Evolutionary conservation across 257 asterid species (phyloP).

Genomic region (Solanum pinnatisectum): DNA sequence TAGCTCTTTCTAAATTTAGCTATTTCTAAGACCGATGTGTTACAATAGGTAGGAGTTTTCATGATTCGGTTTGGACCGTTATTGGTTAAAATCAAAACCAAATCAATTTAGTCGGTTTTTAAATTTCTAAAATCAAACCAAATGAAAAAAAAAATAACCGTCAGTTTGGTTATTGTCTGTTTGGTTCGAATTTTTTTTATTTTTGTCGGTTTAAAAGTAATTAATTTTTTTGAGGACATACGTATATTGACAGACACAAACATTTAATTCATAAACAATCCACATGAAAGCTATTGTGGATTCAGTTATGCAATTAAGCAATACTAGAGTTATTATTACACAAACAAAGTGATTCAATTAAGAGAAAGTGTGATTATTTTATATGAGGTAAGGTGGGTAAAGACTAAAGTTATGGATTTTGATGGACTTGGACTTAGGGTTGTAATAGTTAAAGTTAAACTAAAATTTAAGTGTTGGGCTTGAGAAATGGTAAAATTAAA

Average conservation of each 20-base stretch:
- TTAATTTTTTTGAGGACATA: neutral
- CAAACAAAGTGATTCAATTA: neutral
- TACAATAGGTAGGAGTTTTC: too few species aligned
- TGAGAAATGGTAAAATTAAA: too few species aligned
- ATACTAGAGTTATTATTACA: too few species aligned
- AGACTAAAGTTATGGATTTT: neutral
- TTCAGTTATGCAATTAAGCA: too few species aligned
- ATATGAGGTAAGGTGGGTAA: neutral
- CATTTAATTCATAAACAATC: neutral
- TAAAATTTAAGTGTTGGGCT: neutral
- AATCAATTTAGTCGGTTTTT: neutral
- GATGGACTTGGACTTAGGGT: neutral
- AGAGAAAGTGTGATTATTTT: neutral
- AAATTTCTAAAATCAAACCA: neutral
- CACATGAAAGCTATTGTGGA: neutral
- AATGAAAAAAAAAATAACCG: neutral
- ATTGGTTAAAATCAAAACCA: too few species aligned
- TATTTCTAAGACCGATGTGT: too few species aligned
- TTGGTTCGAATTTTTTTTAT: neutral
- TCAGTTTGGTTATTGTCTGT: too few species aligned
- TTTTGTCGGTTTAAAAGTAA: too few species aligned
- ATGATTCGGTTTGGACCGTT: neutral
- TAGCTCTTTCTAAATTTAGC: too few species aligned
- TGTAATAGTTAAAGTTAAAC: neutral
- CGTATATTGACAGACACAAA: neutral